A percentile compares a stretch with the other conserved stretches of the same genome.
phyloP scores from a whole-genome alignment of 108 stramenopile genomes.

The Mediolabrus comicus region DNA sequence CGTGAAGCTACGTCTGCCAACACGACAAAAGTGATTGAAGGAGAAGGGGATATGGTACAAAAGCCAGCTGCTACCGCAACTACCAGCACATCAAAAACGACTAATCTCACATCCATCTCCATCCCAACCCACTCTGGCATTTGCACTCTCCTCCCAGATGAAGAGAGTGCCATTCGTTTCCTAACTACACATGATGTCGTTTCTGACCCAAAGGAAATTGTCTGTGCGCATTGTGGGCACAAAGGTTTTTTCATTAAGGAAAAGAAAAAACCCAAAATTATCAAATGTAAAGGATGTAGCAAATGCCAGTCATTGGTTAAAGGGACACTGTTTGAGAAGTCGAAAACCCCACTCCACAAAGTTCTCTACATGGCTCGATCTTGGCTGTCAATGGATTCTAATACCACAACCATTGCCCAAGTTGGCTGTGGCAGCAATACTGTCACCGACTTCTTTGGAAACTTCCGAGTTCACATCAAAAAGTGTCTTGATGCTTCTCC shows the following conservation, averaged over 20 bases:
- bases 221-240: conserved; percentile 11
- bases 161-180: not conserved
- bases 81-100: no score
- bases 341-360: not conserved
- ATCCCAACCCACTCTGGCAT: conserved; percentile 8
- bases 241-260: conserved; percentile 2
- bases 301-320: conserved; percentile 9
- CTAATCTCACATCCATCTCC: not conserved
- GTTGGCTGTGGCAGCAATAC: conserved; percentile 3
- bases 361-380: conserved; percentile 1
- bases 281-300: conserved; percentile 14
- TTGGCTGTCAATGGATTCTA: conserved; percentile 2
- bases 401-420: not conserved
- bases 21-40: no score
- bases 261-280: conserved; percentile 3
- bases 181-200: conserved; percentile 9
- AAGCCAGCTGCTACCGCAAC: no score
- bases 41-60: no score
- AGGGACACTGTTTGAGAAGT: conserved; percentile 4
- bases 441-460: conserved; percentile 1
- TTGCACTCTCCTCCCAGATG: conserved; percentile 5
- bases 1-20: no score
- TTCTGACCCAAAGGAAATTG: conserved; percentile 4
- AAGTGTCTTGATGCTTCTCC: not conserved
- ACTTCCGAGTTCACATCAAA: not conserved